Evolutionary conservation across 768 basidiomycete species (phyloP), one percentile per base, ranked within the genome.

Genomic region (Termitomyces sp.): DNA sequence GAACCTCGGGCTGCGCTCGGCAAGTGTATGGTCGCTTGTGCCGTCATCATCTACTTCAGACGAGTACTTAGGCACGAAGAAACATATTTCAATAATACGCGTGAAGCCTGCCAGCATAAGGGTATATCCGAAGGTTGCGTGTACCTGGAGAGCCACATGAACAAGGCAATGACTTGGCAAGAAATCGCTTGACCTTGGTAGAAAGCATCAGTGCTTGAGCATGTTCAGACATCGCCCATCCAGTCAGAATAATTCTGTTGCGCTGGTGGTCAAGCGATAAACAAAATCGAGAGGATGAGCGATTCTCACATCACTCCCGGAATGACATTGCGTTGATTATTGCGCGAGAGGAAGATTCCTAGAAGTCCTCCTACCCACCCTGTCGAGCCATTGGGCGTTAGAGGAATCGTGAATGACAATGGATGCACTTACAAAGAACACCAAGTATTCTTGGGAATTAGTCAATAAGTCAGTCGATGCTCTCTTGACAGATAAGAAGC

Each of bases 341-440:
- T 88, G 58, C 90, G 80, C 2, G 91, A 81, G 13, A 96, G 81
- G 70, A 88, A 89, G 55, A 97, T 89, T 2, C 94, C 96, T 5
- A 98, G 77, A n/a, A 87, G 77, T 20, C 96, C 96, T 57, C 96
- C 96, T 16, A 90, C 82, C 93, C 93, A 96, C 96, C 94, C 90
- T 91, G 61, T 44, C 36, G n/a, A 35, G 28, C 18, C 38, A 15
- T 60, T 58, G 49, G 44, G 39, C 42, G 46, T 68, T 35, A 65
- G 44, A 52, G 9, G 54, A 36, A 18, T 51, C 15, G 5, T 40
- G 20, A 35, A 56, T 24, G 39, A 20, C 35, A 60, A 20, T 28
- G 33, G 33, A 57, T 38, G 32, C 13, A 59, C 84, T 54, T 76
- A 89, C 89, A 91, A 39, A 92, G 76, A 24, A 92, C 80, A 35